Evolutionary conservation across 441 rosid species (phyloP), one percentile per base, ranked within the genome.

Genomic region (Brassica hybrid): DNA sequence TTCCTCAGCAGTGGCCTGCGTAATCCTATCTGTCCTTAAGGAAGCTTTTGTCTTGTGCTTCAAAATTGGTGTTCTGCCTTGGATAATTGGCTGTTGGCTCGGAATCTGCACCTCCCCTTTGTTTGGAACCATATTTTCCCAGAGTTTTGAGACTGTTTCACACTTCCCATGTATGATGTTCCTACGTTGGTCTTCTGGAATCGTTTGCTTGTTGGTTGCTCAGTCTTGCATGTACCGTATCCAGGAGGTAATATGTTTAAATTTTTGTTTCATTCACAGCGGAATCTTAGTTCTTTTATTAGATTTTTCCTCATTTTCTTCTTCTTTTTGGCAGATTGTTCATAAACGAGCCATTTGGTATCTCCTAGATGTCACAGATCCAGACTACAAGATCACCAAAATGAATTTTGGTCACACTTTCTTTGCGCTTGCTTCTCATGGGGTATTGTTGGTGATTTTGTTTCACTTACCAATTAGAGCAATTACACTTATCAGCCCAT

Each of bases 271-370:
- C 32, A 48, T 48, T 48, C 17, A 38, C 56, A 48, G 18, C 3
- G 8, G 8, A 48, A 48, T 8, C 56, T 48, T 48, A 48, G 5
- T 48, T 66, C 30, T 56, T 23, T 56, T 12, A 56, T 64, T 59
- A 50, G 57, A 14, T 50, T 50, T n/a, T 50, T 14, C 4, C 57
- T 12, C 7, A 48, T 32, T 2, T 56, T 16, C 19, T 71, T 66
- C 57, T 66, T 30, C 12, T 59, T 65, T 19, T 21, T 34, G 34
- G 14, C 77, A 78, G 81, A 72, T 78, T 27, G 5, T 66, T 59
- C 76, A 48, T 27, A 78, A 50, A 78, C 64, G 68, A 66, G 77
- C 77, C 34, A 66, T 78, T 58, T 72, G 77, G 64, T 78, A 63
- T 78, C 69, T 78, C 7, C n/a, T 58, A 59, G 81, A 78, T 72